Conservation (phyloP, 805 yeast genomes). For the Huiozyma sinensis region DNA sequence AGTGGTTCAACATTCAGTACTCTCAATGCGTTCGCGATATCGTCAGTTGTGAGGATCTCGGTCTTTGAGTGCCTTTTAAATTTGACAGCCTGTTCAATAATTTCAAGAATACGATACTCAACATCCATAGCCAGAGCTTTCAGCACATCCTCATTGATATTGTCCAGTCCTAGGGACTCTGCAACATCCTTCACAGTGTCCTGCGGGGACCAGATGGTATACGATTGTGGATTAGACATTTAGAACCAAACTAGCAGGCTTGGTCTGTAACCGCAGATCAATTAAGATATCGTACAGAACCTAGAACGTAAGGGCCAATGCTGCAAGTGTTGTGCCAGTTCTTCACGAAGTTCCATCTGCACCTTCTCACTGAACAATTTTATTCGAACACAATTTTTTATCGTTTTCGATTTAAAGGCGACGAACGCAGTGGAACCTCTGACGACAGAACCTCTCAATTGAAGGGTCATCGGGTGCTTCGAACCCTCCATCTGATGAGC, state of each 20-base stretch:
- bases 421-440: too few relatives aligned
- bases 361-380: too few relatives aligned
- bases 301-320: too few relatives aligned
- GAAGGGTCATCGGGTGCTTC: too few relatives aligned
- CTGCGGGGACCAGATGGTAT: constrained; percentile 93
- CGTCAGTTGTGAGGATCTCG: constrained; percentile 67
- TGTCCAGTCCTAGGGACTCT: constrained; percentile 72
- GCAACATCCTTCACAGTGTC: constrained; percentile 96
- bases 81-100: constrained; percentile 88
- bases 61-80: constrained; percentile 93
- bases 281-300: too few relatives aligned
- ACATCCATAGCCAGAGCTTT: constrained; percentile 96
- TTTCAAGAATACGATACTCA: constrained; percentile 94
- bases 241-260: too few relatives aligned
- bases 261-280: too few relatives aligned
- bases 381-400: too few relatives aligned
- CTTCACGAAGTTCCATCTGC: too few relatives aligned
- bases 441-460: too few relatives aligned
- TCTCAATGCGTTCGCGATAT: constrained; percentile 69
- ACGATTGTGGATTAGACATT: constrained; percentile 38
- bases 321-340: too few relatives aligned
- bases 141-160: constrained; percentile 82
- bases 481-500: background rate
- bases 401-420: too few relatives aligned
- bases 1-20: constrained; percentile 88